Conservation (phyloP, 2,329 filamentous ascomycete species). For the Neodidymelliopsis sp. region DNA sequence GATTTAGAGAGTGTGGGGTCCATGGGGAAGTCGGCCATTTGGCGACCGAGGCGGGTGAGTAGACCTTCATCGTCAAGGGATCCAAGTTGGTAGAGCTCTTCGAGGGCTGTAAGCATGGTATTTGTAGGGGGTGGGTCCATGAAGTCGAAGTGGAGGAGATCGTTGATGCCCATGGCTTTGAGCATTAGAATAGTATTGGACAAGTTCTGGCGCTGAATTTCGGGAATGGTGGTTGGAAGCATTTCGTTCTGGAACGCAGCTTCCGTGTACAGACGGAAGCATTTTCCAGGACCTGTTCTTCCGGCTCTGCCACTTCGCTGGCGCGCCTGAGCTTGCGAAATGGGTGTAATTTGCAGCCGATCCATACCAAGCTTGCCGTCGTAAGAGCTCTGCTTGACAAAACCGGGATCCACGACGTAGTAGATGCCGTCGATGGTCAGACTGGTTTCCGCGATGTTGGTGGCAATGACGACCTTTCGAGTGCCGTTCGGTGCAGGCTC, state of each 20-base stretch:
- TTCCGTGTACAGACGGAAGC: slow-evolving; percentile 92
- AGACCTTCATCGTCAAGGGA: slow-evolving; percentile 95
- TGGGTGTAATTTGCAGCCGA: slow-evolving; percentile 91
- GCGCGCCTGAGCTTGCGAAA: slow-evolving; percentile 95
- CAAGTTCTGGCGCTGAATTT: slow-evolving; percentile 94
- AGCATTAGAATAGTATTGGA: slow-evolving; percentile 95
- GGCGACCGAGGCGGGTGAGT: slow-evolving; percentile 86
- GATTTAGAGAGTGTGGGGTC: slow-evolving; percentile 91
- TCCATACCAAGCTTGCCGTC: slow-evolving; percentile 99
- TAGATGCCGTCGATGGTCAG: slow-evolving; percentile 98
- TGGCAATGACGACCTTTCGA: slow-evolving; percentile 95
- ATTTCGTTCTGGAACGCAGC: slow-evolving; percentile 96
- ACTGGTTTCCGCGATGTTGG: slow-evolving; percentile 97
- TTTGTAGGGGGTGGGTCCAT: slow-evolving; percentile 99
- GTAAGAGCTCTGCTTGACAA: slow-evolving; percentile 97
- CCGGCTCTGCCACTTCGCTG: slow-evolving; percentile 93
- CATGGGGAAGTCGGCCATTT: slow-evolving; percentile 99
- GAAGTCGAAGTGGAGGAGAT: slow-evolving; percentile 95
- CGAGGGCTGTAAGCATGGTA: slow-evolving; percentile 94
- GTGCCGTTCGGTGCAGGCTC: slow-evolving; percentile 86
- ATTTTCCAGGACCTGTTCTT: slow-evolving; percentile 90
- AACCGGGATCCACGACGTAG: slow-evolving; percentile 96
- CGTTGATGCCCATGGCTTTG: slow-evolving; percentile 99
- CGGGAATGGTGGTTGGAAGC: slow-evolving; percentile 93
- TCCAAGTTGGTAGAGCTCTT: slow-evolving; percentile 91